These are phyloP conservation scores for Colletotrichum sp. DNA, from an alignment of 2,329 filamentous ascomycete species.

Conservation along the genomic window DNA sequence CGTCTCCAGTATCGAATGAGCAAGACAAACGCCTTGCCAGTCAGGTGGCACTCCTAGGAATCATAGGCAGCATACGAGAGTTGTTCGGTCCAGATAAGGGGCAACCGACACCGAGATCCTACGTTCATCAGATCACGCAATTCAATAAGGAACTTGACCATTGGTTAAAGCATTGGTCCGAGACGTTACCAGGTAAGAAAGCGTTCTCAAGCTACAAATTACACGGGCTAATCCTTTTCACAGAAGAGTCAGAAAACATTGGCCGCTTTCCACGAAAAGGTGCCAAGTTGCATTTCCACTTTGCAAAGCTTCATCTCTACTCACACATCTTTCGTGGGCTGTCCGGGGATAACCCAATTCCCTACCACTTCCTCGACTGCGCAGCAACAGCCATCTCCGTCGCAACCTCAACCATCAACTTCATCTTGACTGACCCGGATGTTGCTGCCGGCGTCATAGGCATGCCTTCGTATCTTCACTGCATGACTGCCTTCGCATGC, in stretches of 20 bases:
- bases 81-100: constrained; percentile 62
- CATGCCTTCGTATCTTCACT: constrained; percentile 56
- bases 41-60: constrained; percentile 62
- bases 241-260: constrained; percentile 44
- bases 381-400: constrained; percentile 38
- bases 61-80: constrained; percentile 59
- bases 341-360: constrained; percentile 35
- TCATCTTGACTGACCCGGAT: constrained; percentile 46
- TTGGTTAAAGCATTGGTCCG: constrained; percentile 42
- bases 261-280: constrained; percentile 45
- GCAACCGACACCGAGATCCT: constrained; percentile 53
- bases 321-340: constrained; percentile 46
- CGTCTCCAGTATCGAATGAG: constrained; percentile 53
- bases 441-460: constrained; percentile 44
- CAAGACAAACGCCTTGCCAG: constrained; percentile 62
- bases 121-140: constrained; percentile 50
- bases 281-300: constrained; percentile 45
- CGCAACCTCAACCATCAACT: constrained; percentile 47
- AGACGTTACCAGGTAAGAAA: constrained; percentile 30
- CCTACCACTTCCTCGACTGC: constrained; percentile 37
- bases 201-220: too few relatives aligned
- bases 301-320: constrained; percentile 46
- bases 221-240: constrained; percentile 24
- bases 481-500: constrained; percentile 58
- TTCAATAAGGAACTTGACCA: constrained; percentile 38